phyloP scores from a whole-genome alignment of 352 stramenopile genomes.

The Pythium vanterpoolii region DNA sequence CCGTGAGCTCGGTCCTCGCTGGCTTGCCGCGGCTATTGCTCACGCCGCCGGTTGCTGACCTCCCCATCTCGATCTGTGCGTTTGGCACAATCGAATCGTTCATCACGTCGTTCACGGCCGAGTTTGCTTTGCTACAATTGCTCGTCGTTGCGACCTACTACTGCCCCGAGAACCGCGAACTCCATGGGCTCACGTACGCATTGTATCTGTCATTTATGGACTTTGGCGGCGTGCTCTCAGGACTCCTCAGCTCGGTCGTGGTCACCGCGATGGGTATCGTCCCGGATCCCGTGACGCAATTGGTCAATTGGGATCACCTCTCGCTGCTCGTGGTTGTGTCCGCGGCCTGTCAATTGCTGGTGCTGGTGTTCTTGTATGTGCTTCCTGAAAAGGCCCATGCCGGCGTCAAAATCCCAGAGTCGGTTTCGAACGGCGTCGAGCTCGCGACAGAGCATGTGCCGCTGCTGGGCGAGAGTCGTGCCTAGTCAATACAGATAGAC shows the following conservation, averaged over 20 bases:
- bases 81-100: slow-evolving; percentile 71
- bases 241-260: slow-evolving; percentile 51
- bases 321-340: slow-evolving; percentile 62
- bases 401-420: slow-evolving; percentile 11
- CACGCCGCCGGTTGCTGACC: slow-evolving; percentile 42
- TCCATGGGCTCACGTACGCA: slow-evolving; percentile 77
- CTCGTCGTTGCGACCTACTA: slow-evolving; percentile 85
- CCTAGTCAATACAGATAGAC: no score
- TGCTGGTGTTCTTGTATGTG: slow-evolving; percentile 67
- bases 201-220: slow-evolving; percentile 85
- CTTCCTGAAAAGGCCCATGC: slow-evolving; percentile 60
- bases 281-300: slow-evolving; percentile 43
- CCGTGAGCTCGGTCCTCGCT: slow-evolving; percentile 55
- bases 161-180: slow-evolving; percentile 44
- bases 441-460: slow-evolving; percentile 39
- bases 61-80: slow-evolving; percentile 65
- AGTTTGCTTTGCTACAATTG: slow-evolving; percentile 79
- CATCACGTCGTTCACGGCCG: slow-evolving; percentile 69
- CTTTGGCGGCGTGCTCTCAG: slow-evolving; percentile 74
- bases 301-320: slow-evolving; percentile 58
- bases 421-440: slow-evolving; percentile 30
- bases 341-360: slow-evolving; percentile 52
- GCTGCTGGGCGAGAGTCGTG: slow-evolving; percentile 32
- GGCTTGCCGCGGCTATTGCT: slow-evolving; percentile 63
- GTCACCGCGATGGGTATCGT: slow-evolving; percentile 60